Base-by-base conservation (phyloP, 345 rosid genomes). In the Brassica incana region DNA sequence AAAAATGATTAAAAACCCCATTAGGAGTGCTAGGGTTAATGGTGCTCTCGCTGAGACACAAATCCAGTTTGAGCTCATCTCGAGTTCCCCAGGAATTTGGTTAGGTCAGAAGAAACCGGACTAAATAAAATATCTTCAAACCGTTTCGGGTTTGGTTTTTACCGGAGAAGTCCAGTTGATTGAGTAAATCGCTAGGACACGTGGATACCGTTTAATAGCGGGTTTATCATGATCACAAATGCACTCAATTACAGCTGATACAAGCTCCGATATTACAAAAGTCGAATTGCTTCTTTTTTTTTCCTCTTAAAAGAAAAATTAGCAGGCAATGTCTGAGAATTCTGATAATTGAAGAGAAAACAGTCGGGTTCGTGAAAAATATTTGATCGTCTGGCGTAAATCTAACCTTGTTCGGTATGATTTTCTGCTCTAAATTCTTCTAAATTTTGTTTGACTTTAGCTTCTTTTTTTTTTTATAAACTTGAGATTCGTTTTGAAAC, bases 301-400 rank as follows among this genome's bases (percentile, higher is more conserved):
- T 52, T 52, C 6, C 20, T 52, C 11, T 40, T n/a, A 6, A 48
- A 33, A 18, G 12, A 6, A 58, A 32, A 58, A 32, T 15, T 16
- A 12, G 29, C 12, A 27, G 77, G 52, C 38, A 2, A 45, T 72
- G 73, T 72, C 77, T 30, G 52, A 72, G 60, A 29, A 0, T 54
- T 65, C 40, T 16, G 48, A 78, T 64, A 78, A 52, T 65, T 78
- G 72, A 58, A 66, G 62, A 4, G 67, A 78, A 23, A 40, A 30
- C 32, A 66, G 32, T 65, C 23, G 45, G 36, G 30, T 67, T 72
- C 54, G 76, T 65, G 59, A 64, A 18, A 54, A 54, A 14, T 52
- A 72, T 78, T 67, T 45, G 56, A 59, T 71, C 48, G 8, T 8
- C 35, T 61, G 60, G 27, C 72, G 32, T 27, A 14, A 78, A 65